Base-by-base conservation (phyloP, 139 green algal genomes). In the Microglena sp. region DNA sequence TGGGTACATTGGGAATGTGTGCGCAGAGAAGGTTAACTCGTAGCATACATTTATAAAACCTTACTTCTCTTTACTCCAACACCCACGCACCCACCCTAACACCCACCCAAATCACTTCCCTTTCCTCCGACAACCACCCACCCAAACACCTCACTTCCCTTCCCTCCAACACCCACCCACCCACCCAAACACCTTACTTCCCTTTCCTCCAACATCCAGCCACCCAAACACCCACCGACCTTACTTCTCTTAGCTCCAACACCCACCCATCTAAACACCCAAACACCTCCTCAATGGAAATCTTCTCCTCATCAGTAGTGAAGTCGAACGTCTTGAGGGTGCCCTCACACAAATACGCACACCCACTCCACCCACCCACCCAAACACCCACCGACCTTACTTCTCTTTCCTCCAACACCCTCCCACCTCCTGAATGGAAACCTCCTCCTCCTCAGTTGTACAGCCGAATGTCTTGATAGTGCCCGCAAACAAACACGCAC, bases 291-390 rank as follows among this genome's bases (percentile, higher is more conserved):
- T 50, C 40, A 24, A 50, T 18, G 15, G 40, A 50, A 11, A 24
- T 18, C 40, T 11, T 18, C 40, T 50, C 40, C 18, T 50, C 40
- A 18, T 50, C 40, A 11, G 40, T 24, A 18, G 11, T 50, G 70
- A 89, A 85, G 68, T 82, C 64, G 22, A 86, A 56, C 31, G 43
- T 35, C 26, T 77, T 58, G 43, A 81, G 31, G 2, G 67, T 36
- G 44, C n/a, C 40, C 45, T 29, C 62, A 74, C 68, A 71, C 30
- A 24, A 11, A 50, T 50, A 18, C 40, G 18, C 40, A 50, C 40
- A 50, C 40, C 11, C 40, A 50, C 40, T 24, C n/a, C 40, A 50
- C 40, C 11, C 40, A 50, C 40, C 11, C 40, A 50, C 40, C 15
- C 40, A n/a, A n/a, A 50, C 40, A 50, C 40, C 15, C 40, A 50